These are phyloP conservation scores for Astrephomene gubernaculifera DNA, from an alignment of 139 green algal species.

Conservation along the genomic window DNA sequence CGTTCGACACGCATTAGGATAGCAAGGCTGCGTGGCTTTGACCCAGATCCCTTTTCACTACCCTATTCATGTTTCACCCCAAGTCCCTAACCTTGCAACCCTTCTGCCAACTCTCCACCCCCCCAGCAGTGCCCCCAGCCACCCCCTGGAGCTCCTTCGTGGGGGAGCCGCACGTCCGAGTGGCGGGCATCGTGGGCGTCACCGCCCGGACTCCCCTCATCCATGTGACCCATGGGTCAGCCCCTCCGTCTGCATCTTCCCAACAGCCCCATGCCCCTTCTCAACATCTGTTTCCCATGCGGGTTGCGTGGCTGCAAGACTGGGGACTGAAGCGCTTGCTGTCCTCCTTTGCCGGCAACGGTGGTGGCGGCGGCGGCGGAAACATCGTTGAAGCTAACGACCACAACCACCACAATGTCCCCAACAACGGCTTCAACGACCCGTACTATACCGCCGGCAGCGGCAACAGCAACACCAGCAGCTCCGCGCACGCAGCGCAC, in stretches of 20 bases:
- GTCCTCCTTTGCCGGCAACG: not conserved
- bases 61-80: too few species aligned
- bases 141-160: constrained; percentile 44
- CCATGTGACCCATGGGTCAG: not conserved
- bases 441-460: not conserved
- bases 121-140: too few species aligned
- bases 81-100: too few species aligned
- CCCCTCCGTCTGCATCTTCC: not conserved
- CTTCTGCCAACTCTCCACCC: too few species aligned
- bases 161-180: constrained; percentile 40
- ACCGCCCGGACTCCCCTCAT: constrained; percentile 38
- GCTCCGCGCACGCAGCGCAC: too few species aligned
- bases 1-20: too few species aligned
- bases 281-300: not conserved
- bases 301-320: constrained; percentile 20
- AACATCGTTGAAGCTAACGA: too few species aligned
- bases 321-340: not conserved
- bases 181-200: constrained; percentile 53
- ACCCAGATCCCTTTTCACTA: too few species aligned
- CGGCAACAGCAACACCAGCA: not conserved
- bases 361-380: constrained; percentile 1
- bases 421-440: too few species aligned
- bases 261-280: too few species aligned
- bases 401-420: too few species aligned
- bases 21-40: too few species aligned